A percentile compares a stretch with the other conserved stretches of the same genome.
Evolutionary conservation across 1,139 yeast genomes (phyloP).

Genomic region (Arxiozyma telluris): DNA sequence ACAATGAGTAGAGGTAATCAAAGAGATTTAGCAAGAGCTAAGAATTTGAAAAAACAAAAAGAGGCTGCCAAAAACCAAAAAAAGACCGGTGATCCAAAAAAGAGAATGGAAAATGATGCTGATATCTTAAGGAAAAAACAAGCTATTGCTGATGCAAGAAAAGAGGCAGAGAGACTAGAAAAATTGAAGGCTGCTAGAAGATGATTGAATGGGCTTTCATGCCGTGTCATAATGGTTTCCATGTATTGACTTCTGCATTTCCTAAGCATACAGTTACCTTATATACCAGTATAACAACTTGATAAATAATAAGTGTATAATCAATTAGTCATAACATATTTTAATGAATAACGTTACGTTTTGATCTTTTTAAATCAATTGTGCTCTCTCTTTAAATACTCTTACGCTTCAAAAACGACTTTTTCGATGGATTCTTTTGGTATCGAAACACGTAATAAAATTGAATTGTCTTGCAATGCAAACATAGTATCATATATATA

Average conservation of each 20-base stretch:
- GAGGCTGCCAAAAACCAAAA: conserved; percentile 54
- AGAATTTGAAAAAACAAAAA: conserved; percentile 71
- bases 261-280: neutral
- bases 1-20: conserved; percentile 93
- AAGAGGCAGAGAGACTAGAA: conserved; percentile 36
- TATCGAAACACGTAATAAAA: neutral
- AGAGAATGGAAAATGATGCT: conserved; percentile 80
- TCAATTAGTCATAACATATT: neutral
- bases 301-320: neutral
- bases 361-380: conserved; percentile 1
- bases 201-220: conserved; percentile 1
- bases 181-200: conserved; percentile 14
- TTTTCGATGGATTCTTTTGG: neutral
- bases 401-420: neutral
- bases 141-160: conserved; percentile 64
- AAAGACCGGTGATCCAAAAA: conserved; percentile 72
- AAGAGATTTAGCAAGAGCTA: conserved; percentile 87
- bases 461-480: neutral
- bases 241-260: neutral
- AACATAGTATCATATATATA: neutral
- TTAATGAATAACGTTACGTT: neutral
- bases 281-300: neutral
- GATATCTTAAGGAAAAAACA: conserved; percentile 84
- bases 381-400: no score
- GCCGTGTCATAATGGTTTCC: neutral